Percentiles rank a stretch among this genome's conserved stretches.
phyloP scores from a whole-genome alignment of 1,284 basidiomycete genomes.

The Termitomyces sp. region DNA sequence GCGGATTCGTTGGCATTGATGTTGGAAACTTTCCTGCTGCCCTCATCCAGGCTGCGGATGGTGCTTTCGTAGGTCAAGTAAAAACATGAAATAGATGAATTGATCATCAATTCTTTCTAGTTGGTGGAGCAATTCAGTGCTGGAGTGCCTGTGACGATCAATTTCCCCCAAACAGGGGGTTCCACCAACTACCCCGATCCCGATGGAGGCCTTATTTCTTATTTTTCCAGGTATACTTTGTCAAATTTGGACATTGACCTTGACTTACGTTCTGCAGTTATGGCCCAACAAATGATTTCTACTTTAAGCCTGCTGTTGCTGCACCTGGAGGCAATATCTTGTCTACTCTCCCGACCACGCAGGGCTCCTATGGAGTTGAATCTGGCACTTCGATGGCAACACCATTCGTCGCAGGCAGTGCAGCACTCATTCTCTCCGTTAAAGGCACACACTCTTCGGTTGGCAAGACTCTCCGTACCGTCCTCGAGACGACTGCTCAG shows the following conservation, averaged over 20 bases:
- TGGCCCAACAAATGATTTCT: constrained; percentile 58
- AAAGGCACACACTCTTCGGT: constrained; percentile 43
- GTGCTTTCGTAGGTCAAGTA: constrained; percentile 25
- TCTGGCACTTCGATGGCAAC: constrained; percentile 45
- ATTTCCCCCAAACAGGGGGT: constrained; percentile 46
- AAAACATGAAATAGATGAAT: not conserved
- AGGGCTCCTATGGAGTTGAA: constrained; percentile 42
- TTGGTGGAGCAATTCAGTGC: constrained; percentile 36
- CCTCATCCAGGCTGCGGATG: constrained; percentile 35
- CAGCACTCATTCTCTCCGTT: constrained; percentile 57
- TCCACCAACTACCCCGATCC: constrained; percentile 34
- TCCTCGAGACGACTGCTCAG: constrained; percentile 59
- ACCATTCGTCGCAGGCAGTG: constrained; percentile 58
- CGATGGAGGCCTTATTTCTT: constrained; percentile 51
- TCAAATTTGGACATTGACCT: not conserved
- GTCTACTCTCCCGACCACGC: constrained; percentile 47
- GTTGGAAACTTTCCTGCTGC: constrained; percentile 42
- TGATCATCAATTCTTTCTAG: constrained; percentile 19
- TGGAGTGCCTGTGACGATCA: constrained; percentile 35
- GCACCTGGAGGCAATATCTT: constrained; percentile 63
- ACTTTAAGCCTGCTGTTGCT: constrained; percentile 51
- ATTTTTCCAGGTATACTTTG: constrained; percentile 38
- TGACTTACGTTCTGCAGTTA: constrained; percentile 28
- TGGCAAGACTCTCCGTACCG: constrained; percentile 37
- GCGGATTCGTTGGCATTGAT: too few species aligned